phyloP scores from a whole-genome alignment of 768 basidiomycete genomes.

The Tephrocybe sp. region DNA sequence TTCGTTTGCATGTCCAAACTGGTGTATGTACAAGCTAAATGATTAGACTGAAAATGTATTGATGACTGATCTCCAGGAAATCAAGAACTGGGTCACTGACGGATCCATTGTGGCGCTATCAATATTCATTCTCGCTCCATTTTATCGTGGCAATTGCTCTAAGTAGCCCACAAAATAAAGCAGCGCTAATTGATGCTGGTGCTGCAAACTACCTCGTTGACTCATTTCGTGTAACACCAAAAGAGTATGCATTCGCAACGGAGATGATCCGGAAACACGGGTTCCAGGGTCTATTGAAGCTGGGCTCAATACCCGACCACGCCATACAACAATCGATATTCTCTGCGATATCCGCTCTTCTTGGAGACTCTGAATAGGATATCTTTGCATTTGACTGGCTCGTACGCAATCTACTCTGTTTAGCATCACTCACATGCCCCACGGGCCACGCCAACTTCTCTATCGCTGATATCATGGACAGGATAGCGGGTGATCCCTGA shows the following conservation, averaged over 20 bases:
- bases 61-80: background rate
- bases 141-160: constrained; percentile 10
- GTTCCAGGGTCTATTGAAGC: constrained; percentile 3
- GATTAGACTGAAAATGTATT: no score
- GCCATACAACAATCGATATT: constrained; percentile 9
- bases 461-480: no score
- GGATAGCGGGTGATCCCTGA: no score
- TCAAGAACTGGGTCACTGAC: background rate
- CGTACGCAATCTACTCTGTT: no score
- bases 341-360: constrained; percentile 9
- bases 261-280: constrained; percentile 9
- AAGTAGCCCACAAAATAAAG: background rate
- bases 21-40: constrained; percentile 2
- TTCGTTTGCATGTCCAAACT: constrained; percentile 5
- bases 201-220: constrained; percentile 9
- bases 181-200: constrained; percentile 12
- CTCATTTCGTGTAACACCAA: constrained; percentile 7
- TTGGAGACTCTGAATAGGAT: background rate
- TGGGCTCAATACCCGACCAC: background rate
- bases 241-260: background rate
- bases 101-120: constrained; percentile 8
- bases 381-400: no score
- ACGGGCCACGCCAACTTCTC: no score
- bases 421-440: background rate
- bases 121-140: constrained; percentile 13